Percentiles rank a stretch among this genome's conserved stretches.
These are phyloP conservation scores for Trypethelium eluteriae DNA, from an alignment of 495 filamentous ascomycete species.

Conservation along the genomic window DNA sequence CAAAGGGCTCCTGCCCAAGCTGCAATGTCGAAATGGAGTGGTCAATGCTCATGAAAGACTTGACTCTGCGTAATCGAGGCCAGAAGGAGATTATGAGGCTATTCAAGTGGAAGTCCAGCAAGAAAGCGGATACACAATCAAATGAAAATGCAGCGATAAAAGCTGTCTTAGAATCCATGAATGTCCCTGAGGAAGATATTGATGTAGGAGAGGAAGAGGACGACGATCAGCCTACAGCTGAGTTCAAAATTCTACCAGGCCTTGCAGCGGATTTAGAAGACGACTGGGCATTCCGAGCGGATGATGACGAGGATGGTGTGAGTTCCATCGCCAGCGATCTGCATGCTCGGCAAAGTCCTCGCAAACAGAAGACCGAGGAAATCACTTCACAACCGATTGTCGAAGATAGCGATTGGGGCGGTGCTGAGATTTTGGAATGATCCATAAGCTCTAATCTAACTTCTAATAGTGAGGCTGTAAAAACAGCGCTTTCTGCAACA, in stretches of 20 bases:
- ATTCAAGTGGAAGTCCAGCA: slow-evolving; percentile 47
- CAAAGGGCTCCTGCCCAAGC: slow-evolving; percentile 60
- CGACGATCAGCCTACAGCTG: slow-evolving; percentile 23
- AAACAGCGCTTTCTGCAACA: too few relatives aligned
- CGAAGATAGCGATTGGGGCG: slow-evolving; percentile 57
- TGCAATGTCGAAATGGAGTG: slow-evolving; percentile 60
- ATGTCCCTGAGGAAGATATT: neutral
- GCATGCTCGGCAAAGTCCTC: slow-evolving; percentile 20
- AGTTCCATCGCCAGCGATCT: slow-evolving; percentile 15
- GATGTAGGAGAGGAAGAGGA: slow-evolving; percentile 30
- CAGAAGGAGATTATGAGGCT: slow-evolving; percentile 56
- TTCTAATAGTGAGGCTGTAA: too few relatives aligned
- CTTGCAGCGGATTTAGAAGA: slow-evolving; percentile 13
- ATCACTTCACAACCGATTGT: slow-evolving; percentile 36
- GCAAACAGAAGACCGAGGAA: slow-evolving; percentile 5
- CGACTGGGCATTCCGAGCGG: slow-evolving; percentile 20
- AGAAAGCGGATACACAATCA: slow-evolving; percentile 15
- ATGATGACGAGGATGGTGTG: slow-evolving; percentile 15
- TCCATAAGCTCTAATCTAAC: too few relatives aligned
- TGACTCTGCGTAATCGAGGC: slow-evolving; percentile 63
- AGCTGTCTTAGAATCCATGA: slow-evolving; percentile 12
- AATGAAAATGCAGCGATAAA: slow-evolving; percentile 6
- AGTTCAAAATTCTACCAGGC: neutral
- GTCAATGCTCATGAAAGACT: slow-evolving; percentile 72
- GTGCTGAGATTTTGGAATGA: slow-evolving; percentile 43